phyloP scores from a whole-genome alignment of 2,329 filamentous ascomycete species.

The Tolypocladium tropicale region DNA sequence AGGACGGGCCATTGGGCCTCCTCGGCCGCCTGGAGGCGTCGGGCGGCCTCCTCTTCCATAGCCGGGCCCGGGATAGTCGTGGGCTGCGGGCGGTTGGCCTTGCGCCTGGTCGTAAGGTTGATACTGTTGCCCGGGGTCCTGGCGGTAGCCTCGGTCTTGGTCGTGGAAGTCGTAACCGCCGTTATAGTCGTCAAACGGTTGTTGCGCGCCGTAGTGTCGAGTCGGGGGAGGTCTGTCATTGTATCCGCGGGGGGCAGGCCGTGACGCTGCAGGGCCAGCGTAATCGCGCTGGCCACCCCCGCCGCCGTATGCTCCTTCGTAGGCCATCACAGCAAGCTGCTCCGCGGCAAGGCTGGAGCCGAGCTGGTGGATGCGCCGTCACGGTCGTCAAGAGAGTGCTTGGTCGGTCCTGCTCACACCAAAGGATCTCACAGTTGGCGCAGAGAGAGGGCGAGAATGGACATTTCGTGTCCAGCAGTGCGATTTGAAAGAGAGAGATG shows the following conservation, averaged over 20 bases:
- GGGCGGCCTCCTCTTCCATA: conserved; percentile 29
- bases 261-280: conserved; percentile 32
- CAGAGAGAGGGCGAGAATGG: background rate
- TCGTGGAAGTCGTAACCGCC: conserved; percentile 35
- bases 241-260: conserved; percentile 27
- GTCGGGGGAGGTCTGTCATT: conserved; percentile 14
- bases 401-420: background rate
- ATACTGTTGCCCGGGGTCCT: conserved; percentile 28
- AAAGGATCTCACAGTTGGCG: background rate
- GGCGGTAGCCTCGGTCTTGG: conserved; percentile 30
- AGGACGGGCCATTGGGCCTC: conserved; percentile 32
- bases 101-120: conserved; percentile 35
- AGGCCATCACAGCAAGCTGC: conserved; percentile 31
- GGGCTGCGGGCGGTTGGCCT: conserved; percentile 28
- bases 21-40: conserved; percentile 32
- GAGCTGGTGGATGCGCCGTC: background rate
- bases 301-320: conserved; percentile 33
- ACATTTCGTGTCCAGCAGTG: background rate
- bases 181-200: conserved; percentile 36
- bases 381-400: no score
- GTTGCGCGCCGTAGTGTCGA: conserved; percentile 24
- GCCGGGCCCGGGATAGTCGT: conserved; percentile 33
- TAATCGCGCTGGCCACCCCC: conserved; percentile 34
- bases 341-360: background rate
- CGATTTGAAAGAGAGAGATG: background rate